phyloP scores from a whole-genome alignment of 129 eudicot genomes.

The Dittrichia graveolens region DNA sequence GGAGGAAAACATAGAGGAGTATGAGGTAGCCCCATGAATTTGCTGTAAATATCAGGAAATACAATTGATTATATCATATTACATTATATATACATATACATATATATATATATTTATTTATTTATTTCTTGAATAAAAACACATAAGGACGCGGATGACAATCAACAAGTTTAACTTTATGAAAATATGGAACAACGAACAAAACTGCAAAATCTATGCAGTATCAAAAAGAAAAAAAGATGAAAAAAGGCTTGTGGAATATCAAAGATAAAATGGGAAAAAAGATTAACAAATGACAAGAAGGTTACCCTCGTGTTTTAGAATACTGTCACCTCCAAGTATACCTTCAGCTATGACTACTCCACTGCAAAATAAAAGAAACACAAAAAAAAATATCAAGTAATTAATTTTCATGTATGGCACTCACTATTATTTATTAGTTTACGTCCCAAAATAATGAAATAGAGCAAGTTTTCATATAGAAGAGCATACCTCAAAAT shows the following conservation, averaged over 20 bases:
- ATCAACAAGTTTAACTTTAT: too few relatives aligned
- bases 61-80: too few relatives aligned
- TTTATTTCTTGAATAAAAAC: too few relatives aligned
- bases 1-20: slow-evolving; percentile 76
- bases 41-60: slow-evolving; percentile 39
- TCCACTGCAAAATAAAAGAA: slow-evolving; percentile 56
- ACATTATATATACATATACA: too few relatives aligned
- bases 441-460: background rate
- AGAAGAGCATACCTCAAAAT: slow-evolving; percentile 66
- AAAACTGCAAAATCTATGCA: background rate
- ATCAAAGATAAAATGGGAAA: background rate
- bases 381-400: background rate
- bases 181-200: background rate
- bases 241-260: background rate
- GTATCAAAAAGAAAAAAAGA: background rate
- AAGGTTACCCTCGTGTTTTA: slow-evolving; percentile 54
- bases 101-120: too few relatives aligned
- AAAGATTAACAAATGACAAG: background rate
- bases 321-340: slow-evolving; percentile 55
- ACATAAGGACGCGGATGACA: too few relatives aligned
- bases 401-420: background rate
- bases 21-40: slow-evolving; percentile 83
- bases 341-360: slow-evolving; percentile 95
- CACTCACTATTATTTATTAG: background rate
- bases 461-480: background rate